Evolutionary conservation across 2,329 filamentous ascomycete species (phyloP).

Genomic region (Helotiales sp.): DNA sequence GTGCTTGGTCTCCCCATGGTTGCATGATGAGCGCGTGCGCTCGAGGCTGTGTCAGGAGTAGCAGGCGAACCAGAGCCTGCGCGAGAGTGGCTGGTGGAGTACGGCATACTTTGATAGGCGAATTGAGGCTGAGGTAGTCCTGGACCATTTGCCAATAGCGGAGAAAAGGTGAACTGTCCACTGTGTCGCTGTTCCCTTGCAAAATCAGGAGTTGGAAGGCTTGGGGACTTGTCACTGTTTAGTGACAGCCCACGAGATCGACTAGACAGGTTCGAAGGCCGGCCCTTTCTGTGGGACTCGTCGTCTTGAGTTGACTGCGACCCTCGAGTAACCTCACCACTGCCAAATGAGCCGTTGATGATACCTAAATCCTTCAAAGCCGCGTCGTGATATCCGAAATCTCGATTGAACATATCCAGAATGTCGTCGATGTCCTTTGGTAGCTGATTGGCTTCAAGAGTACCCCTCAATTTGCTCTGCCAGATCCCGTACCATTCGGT

Average conservation of each 20-base stretch:
- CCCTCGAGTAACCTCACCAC: slow-evolving; percentile 16
- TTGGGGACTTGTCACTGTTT: slow-evolving; percentile 62
- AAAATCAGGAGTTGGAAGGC: slow-evolving; percentile 66
- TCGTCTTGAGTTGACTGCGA: slow-evolving; percentile 44
- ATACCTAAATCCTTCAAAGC: slow-evolving; percentile 71
- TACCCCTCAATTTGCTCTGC: slow-evolving; percentile 76
- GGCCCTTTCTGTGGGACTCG: slow-evolving; percentile 33
- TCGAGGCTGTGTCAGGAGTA: slow-evolving; percentile 52
- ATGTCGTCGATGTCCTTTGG: slow-evolving; percentile 72
- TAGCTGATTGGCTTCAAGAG: slow-evolving; percentile 65
- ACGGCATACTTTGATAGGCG: slow-evolving; percentile 57
- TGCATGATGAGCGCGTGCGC: slow-evolving; percentile 39
- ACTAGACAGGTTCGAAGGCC: slow-evolving; percentile 32
- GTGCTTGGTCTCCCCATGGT: slow-evolving; percentile 52
- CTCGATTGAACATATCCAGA: slow-evolving; percentile 72
- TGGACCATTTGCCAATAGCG: slow-evolving; percentile 44
- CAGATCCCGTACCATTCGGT: slow-evolving; percentile 79
- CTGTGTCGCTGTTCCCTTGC: slow-evolving; percentile 60
- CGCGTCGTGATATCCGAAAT: slow-evolving; percentile 75
- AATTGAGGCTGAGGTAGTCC: slow-evolving; percentile 54
- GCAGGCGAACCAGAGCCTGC: slow-evolving; percentile 59
- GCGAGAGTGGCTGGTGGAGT: slow-evolving; percentile 48
- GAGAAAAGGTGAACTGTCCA: slow-evolving; percentile 64
- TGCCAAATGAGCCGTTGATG: slow-evolving; percentile 68
- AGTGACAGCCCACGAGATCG: slow-evolving; percentile 60